Evolutionary conservation across 2,329 filamentous ascomycete genomes (phyloP), one percentile per base, ranked within the genome.

Genomic region (Calycina herbarum): DNA sequence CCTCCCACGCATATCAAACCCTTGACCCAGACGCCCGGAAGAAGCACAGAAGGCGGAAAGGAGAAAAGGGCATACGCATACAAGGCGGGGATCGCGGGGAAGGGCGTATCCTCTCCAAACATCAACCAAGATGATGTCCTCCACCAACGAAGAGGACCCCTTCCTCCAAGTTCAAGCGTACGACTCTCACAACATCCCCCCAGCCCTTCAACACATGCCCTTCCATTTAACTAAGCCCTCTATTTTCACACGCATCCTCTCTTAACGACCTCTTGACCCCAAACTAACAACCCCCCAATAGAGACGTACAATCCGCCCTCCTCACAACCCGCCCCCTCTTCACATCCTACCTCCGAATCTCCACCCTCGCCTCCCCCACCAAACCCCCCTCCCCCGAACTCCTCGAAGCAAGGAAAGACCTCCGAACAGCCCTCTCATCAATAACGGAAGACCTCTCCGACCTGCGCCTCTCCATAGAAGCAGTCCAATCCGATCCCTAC

Each of bases 291-390:
- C 20, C 20, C 20, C 20, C 20, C 20, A 20, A 20, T 20, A 20
- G 93, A 79, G 95, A 99, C 80, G 92, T 98, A 71, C 89, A 96
- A 71, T 82, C 88, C 69, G 91, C 96, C 67, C 88, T 99, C 69
- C 85, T 90, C 70, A 87, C 87, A 15, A 91, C 92, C 62, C 90
- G 94, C 10, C 89, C 94, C 62, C 88, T 97, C 65, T 97, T 97
- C 83, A 89, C 91, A 69, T 97, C 94, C 17, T 99, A 97, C 82
- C 86, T 97, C 56, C 94, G 95, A 76, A 99, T 99, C 80, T 92
- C 93, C 75, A 95, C 93, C 57, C 89, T 96, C 31, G 86, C 89
- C 66, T 89, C 89, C 51, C 85, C 86, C 8, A 27, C 45, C 45
- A 51, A 51, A 51, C 80, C 83, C 51, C 13, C 56, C 27, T 62